Conservation (phyloP, 495 filamentous ascomycete genomes). For the Xylaria venustula region DNA sequence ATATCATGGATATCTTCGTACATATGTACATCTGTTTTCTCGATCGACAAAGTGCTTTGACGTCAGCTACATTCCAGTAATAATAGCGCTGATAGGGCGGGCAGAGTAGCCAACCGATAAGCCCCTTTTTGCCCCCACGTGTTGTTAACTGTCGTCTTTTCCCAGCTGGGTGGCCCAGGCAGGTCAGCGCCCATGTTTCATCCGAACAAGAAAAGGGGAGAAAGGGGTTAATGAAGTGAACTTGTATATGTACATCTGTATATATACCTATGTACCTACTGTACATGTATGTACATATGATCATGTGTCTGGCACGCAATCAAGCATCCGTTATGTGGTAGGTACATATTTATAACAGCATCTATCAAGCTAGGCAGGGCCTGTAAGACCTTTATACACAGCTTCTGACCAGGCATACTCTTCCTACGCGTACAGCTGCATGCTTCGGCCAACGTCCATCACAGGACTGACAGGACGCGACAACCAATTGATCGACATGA, state of each 20-base stretch:
- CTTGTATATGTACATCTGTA: not conserved
- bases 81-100: not conserved
- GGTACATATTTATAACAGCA: too few relatives aligned
- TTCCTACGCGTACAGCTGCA: not conserved
- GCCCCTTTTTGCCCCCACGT: slow-evolving; percentile 9
- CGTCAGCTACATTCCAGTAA: not conserved
- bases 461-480: not conserved
- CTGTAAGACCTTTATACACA: too few relatives aligned
- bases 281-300: too few relatives aligned
- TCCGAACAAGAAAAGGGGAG: not conserved
- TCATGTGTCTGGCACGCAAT: too few relatives aligned
- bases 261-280: not conserved
- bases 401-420: too few relatives aligned
- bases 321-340: too few relatives aligned
- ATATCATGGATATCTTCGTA: too few relatives aligned
- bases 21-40: not conserved
- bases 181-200: not conserved
- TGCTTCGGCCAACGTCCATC: slow-evolving; percentile 1
- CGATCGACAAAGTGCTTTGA: slow-evolving; percentile 2
- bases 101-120: slow-evolving; percentile 10
- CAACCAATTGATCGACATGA: not conserved
- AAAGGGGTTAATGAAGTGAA: not conserved
- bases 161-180: not conserved
- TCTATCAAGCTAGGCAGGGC: too few relatives aligned
- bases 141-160: not conserved